These are phyloP conservation scores for Pinus tabuliformis DNA, from an alignment of 75 land plant genomes.

Conservation along the genomic window DNA sequence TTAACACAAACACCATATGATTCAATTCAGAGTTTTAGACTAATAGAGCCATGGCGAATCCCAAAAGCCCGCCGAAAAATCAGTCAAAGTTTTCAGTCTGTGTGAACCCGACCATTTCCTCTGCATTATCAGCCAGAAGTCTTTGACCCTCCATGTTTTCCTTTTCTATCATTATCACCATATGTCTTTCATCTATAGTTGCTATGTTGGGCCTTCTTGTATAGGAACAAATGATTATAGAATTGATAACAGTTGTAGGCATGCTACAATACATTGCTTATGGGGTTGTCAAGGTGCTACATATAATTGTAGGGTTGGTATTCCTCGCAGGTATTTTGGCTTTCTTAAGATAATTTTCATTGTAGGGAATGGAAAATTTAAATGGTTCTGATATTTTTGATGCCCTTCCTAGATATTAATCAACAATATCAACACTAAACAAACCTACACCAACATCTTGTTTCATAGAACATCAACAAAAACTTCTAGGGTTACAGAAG, in stretches of 20 bases:
- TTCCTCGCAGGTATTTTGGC: slow-evolving; percentile 48
- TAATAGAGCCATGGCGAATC: too few relatives aligned
- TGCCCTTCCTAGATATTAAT: slow-evolving; percentile 19
- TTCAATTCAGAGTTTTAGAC: too few relatives aligned
- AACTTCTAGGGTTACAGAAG: slow-evolving; percentile 50
- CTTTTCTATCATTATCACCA: too few relatives aligned
- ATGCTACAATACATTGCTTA: slow-evolving; percentile 29
- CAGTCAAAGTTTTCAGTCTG: too few relatives aligned
- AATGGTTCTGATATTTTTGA: slow-evolving; percentile 4
- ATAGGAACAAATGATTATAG: slow-evolving; percentile 31
- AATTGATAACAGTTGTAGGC: slow-evolving; percentile 15
- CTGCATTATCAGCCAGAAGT: too few relatives aligned
- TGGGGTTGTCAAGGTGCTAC: slow-evolving; percentile 24
- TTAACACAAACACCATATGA: too few relatives aligned
- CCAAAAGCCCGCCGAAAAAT: too few relatives aligned
- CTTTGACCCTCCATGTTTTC: too few relatives aligned
- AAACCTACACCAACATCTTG: slow-evolving; percentile 9
- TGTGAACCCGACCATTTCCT: too few relatives aligned
- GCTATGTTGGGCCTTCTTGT: too few relatives aligned
- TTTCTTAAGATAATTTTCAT: slow-evolving; percentile 42
- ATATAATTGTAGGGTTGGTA: slow-evolving; percentile 26
- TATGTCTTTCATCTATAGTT: too few relatives aligned
- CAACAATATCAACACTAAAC: slow-evolving; percentile 1
- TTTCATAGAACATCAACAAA: slow-evolving; percentile 50
- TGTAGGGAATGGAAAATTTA: slow-evolving; percentile 29